phyloP scores from a whole-genome alignment of 2,329 filamentous ascomycete genomes.

The Grosmannia serpens region DNA sequence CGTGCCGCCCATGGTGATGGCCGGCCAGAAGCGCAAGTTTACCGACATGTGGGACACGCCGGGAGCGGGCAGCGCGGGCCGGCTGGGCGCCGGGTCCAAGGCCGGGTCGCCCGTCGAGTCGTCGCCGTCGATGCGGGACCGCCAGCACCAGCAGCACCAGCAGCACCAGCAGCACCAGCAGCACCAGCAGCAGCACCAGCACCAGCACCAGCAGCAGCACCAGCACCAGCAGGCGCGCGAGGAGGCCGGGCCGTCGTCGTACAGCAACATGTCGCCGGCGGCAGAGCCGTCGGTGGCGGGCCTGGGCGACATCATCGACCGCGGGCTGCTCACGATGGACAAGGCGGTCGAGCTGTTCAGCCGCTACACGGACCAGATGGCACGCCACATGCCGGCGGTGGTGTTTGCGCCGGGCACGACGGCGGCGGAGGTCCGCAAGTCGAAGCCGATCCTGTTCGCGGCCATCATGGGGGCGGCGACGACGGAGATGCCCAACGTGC shows the following conservation, averaged over 20 bases:
- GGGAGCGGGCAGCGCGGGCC: not conserved
- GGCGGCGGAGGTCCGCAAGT: conserved; percentile 41
- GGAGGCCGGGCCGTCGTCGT: not conserved
- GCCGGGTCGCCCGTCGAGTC: not conserved
- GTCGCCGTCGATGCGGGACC: conserved; percentile 7
- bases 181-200: not conserved
- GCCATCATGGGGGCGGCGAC: conserved; percentile 56
- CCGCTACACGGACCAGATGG: conserved; percentile 49
- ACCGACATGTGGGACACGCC: conserved; percentile 16
- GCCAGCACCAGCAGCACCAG: not conserved
- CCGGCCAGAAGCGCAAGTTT: conserved; percentile 30
- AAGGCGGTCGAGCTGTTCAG: conserved; percentile 43
- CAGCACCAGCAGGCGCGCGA: not conserved
- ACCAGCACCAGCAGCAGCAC: conserved; percentile 6
- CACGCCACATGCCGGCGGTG: conserved; percentile 49
- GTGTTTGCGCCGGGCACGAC: conserved; percentile 44
- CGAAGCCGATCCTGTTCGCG: conserved; percentile 58
- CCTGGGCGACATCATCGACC: conserved; percentile 42
- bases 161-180: not conserved
- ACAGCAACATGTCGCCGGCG: conserved; percentile 1
- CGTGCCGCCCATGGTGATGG: conserved; percentile 17
- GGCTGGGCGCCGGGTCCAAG: not conserved
- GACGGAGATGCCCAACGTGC: conserved; percentile 42
- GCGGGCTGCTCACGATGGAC: conserved; percentile 45
- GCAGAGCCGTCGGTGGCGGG: not conserved